Base-by-base conservation (phyloP, 2,329 filamentous ascomycete species). In the Fusarium ramigenum region DNA sequence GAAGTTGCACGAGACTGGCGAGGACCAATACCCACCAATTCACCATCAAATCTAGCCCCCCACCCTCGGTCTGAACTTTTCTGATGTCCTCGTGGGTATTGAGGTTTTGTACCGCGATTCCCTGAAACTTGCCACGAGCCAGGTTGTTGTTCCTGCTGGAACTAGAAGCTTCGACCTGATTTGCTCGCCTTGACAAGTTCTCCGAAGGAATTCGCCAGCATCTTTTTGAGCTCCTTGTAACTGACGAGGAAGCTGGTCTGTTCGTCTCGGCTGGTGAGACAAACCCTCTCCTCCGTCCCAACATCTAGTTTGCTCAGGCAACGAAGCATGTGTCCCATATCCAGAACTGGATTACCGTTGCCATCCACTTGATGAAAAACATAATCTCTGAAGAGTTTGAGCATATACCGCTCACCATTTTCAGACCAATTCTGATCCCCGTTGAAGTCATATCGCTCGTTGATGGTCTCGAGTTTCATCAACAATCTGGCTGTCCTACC, bases 381-480 rank as follows among this genome's bases (percentile, higher is more conserved):
- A 78, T 97, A 98, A 83, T 99, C 96, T 56, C 96, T 90, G 86
- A 98, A 98, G 14, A 99, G 88, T 83, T 97, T 98, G 73, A 99
- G 87, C 80, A 94, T 93, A 81, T 97, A 98, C 34, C 95, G 90
- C 78, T 97, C 94, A 32, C 96, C 96, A 53, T 93, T 96, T 81
- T 98, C 96, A 9, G 94, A 93, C 96, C 96, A 99, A 54, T 89
- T 87, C 1, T 88, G 85, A 69, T 95, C 93, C 44, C 91, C 90
- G 60, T 94, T 93, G 70, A 93, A 92, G 79, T 98, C 96, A 3
- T 93, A 93, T 16, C 96, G 91, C 82, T 99, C 96, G 78, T 96
- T 96, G 80, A 99, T 91, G 65, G 93, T 89, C 69, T 93, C 94
- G 46, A 99, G 85, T 81, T 99, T 99, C 79, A 88, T 83, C 78